Conservation (phyloP, 2,329 filamentous ascomycete species). For the Ophiosphaerella narmari region DNA sequence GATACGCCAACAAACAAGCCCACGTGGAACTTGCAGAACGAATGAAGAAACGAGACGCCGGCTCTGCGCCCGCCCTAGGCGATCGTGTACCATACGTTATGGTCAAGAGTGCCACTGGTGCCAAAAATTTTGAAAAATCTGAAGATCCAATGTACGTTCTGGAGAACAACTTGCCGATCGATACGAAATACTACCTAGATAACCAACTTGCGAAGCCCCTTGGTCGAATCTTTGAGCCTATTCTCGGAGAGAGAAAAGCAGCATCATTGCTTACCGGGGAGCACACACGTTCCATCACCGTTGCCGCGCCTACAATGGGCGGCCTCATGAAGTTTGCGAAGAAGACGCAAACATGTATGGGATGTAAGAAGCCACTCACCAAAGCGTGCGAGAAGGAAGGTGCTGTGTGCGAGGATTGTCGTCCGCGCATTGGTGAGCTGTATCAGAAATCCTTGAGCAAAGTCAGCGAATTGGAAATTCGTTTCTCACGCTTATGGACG, state of each 20-base stretch:
- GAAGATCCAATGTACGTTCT: conserved; percentile 97
- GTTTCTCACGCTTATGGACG: conserved; percentile 93
- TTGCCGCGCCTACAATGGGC: conserved; percentile 87
- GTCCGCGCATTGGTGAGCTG: conserved; percentile 83
- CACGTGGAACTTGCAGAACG: conserved; percentile 94
- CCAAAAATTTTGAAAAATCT: conserved; percentile 95
- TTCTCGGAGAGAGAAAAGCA: conserved; percentile 90
- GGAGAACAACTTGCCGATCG: conserved; percentile 96
- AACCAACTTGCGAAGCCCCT: conserved; percentile 97
- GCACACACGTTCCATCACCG: conserved; percentile 91
- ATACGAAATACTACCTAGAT: conserved; percentile 97
- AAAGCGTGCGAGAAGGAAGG: conserved; percentile 78
- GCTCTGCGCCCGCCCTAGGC: conserved; percentile 87
- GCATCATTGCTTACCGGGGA: conserved; percentile 85
- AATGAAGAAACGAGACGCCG: conserved; percentile 96
- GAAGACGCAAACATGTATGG: conserved; percentile 98
- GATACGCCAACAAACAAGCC: conserved; percentile 87
- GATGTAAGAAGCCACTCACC: conserved; percentile 93
- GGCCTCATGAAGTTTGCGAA: conserved; percentile 98
- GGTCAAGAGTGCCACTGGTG: conserved; percentile 84
- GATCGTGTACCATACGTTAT: conserved; percentile 99
- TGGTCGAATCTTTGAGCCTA: conserved; percentile 95
- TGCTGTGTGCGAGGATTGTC: conserved; percentile 86
- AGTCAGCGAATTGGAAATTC: conserved; percentile 88
- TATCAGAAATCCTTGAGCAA: conserved; percentile 90